Evolutionary conservation across 179 eudicot species (phyloP).

Genomic region (Drosera spatulata): DNA sequence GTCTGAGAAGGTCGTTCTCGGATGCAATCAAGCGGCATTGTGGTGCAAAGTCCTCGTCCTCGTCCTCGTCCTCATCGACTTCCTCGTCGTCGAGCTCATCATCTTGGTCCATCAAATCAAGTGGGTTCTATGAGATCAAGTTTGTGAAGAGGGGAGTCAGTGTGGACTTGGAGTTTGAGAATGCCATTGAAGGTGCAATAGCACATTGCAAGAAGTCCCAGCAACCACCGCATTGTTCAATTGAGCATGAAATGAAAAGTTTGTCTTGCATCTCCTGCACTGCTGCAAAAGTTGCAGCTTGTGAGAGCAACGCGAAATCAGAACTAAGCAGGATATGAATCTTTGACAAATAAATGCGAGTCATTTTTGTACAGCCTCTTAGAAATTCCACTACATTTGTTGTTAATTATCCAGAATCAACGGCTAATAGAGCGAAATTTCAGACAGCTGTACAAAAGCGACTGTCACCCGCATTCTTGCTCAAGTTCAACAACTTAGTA

Average conservation of each 20-base stretch:
- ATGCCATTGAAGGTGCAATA: constrained; percentile 16
- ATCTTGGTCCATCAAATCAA: no score
- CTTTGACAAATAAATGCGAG: background rate
- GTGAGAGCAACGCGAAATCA: constrained; percentile 23
- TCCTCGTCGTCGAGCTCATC: constrained; percentile 24
- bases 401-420: no score
- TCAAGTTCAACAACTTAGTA: no score
- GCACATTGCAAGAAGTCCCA: constrained; percentile 55
- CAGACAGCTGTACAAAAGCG: no score
- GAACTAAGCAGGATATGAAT: constrained; percentile 11
- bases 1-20: constrained; percentile 43
- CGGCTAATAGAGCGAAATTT: no score
- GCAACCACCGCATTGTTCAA: constrained; percentile 7
- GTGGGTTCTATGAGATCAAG: no score
- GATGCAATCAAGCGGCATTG: constrained; percentile 42
- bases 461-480: no score
- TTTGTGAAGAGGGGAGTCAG: constrained; percentile 39
- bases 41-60: constrained; percentile 21
- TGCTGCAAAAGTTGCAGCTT: constrained; percentile 19
- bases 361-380: no score
- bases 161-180: constrained; percentile 37
- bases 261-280: constrained; percentile 18
- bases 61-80: constrained; percentile 7
- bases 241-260: constrained; percentile 11
- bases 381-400: no score